Evolutionary conservation across 345 rosid species (phyloP).

Genomic region (Hibiscus mutabilis): DNA sequence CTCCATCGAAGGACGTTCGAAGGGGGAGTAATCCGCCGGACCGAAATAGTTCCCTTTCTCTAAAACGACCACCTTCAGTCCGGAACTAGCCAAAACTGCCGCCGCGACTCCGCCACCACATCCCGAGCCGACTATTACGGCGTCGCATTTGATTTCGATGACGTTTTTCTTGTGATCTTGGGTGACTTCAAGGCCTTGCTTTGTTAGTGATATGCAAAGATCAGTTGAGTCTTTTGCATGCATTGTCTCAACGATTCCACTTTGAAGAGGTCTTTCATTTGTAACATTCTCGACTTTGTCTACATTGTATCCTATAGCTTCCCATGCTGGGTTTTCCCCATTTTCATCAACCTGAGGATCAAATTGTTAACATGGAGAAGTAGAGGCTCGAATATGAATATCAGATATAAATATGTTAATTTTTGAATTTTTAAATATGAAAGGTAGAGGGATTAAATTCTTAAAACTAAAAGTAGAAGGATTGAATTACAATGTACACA

Average conservation of each 20-base stretch:
- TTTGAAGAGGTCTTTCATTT: slow-evolving; percentile 59
- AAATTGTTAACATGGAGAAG: background rate
- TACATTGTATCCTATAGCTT: slow-evolving; percentile 52
- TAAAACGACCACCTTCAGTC: background rate
- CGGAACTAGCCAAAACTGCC: background rate
- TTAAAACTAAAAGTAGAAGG: background rate
- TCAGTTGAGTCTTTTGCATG: slow-evolving; percentile 33
- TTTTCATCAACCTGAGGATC: slow-evolving; percentile 46
- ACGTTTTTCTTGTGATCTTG: slow-evolving; percentile 16
- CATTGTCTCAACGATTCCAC: slow-evolving; percentile 56
- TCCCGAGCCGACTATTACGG: background rate
- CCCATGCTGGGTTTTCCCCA: slow-evolving; percentile 68
- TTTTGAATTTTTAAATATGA: background rate
- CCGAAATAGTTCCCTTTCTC: background rate
- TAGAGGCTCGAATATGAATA: too few relatives aligned
- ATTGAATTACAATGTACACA: too few relatives aligned
- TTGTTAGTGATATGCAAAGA: slow-evolving; percentile 35
- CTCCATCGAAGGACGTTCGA: background rate
- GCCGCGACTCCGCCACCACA: background rate
- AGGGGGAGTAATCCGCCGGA: background rate
- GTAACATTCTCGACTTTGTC: slow-evolving; percentile 16
- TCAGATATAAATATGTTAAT: too few relatives aligned
- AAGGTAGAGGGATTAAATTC: background rate
- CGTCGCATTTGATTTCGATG: background rate
- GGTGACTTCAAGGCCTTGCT: slow-evolving; percentile 48